Conservation (phyloP, 2,329 filamentous ascomycete species). For the Eutypa lata region DNA sequence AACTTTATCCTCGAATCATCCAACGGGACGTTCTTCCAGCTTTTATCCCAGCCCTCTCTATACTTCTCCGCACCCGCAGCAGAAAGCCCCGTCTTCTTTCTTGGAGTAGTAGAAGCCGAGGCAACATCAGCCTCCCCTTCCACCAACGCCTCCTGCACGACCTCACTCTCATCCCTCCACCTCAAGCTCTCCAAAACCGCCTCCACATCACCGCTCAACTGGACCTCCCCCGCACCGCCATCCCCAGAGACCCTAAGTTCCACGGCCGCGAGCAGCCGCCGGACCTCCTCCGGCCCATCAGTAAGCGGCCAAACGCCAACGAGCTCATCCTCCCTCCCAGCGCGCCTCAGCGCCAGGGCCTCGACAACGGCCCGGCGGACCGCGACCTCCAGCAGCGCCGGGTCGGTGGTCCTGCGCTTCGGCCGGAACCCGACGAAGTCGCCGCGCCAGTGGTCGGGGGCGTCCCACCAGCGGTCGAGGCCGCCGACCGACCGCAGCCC, state of each 20-base stretch:
- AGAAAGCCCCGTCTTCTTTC: slow-evolving; percentile 16
- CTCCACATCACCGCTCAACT: slow-evolving; percentile 35
- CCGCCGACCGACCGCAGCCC: slow-evolving; percentile 47
- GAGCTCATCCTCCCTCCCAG: slow-evolving; percentile 19
- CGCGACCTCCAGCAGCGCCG: slow-evolving; percentile 43
- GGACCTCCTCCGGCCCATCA: slow-evolving; percentile 32
- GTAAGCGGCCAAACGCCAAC: slow-evolving; percentile 19
- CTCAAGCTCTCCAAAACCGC: slow-evolving; percentile 31
- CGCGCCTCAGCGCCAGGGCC: slow-evolving; percentile 42
- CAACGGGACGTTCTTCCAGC: slow-evolving; percentile 59
- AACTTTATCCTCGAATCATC: slow-evolving; percentile 64
- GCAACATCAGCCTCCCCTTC: slow-evolving; percentile 4
- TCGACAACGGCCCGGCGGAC: slow-evolving; percentile 52
- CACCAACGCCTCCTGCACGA: too few relatives aligned
- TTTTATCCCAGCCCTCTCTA: slow-evolving; percentile 44
- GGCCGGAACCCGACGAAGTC: slow-evolving; percentile 42
- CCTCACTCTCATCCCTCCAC: slow-evolving; percentile 23
- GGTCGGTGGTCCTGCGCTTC: slow-evolving; percentile 38
- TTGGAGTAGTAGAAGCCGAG: neutral
- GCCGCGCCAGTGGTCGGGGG: slow-evolving; percentile 50
- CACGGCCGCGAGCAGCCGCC: too few relatives aligned
- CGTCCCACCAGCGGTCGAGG: slow-evolving; percentile 52
- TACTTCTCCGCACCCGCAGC: slow-evolving; percentile 40
- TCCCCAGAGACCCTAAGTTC: too few relatives aligned
- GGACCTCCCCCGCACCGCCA: slow-evolving; percentile 32